phyloP scores from a whole-genome alignment of 257 asterid genomes.

The Paulownia fortunei region DNA sequence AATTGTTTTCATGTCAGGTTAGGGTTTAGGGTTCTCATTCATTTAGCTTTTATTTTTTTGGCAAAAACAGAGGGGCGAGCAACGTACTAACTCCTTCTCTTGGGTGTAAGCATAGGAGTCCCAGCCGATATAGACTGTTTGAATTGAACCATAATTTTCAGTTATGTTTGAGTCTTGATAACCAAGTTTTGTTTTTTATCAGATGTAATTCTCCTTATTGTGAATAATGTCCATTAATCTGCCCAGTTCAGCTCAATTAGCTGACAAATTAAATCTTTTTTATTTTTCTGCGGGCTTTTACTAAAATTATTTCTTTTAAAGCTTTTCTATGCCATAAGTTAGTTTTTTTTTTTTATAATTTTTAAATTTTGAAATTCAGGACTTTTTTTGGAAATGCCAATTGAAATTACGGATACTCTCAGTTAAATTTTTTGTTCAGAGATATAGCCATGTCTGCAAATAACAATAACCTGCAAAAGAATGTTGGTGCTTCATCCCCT shows the following conservation, averaged over 20 bases:
- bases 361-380: conserved; percentile 28
- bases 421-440: conserved; percentile 18
- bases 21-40: conserved; percentile 27
- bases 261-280: neutral
- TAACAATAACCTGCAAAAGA: conserved; percentile 80
- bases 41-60: neutral
- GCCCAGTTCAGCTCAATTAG: conserved; percentile 29
- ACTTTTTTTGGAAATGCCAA: conserved; percentile 16
- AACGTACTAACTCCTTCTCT: neutral
- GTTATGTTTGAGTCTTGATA: neutral
- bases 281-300: neutral
- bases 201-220: neutral
- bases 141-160: neutral
- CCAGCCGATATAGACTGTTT: neutral
- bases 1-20: neutral
- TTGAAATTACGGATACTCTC: conserved; percentile 27
- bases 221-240: neutral
- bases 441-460: conserved; percentile 71
- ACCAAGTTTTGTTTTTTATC: neutral
- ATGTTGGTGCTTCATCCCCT: conserved; percentile 77
- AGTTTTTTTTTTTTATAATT: conserved; percentile 20
- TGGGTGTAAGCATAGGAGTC: neutral
- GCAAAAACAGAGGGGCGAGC: neutral
- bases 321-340: neutral
- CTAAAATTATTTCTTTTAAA: neutral